Conservation (phyloP, 164 flowering plant species). For the Tetracentron sinense region DNA sequence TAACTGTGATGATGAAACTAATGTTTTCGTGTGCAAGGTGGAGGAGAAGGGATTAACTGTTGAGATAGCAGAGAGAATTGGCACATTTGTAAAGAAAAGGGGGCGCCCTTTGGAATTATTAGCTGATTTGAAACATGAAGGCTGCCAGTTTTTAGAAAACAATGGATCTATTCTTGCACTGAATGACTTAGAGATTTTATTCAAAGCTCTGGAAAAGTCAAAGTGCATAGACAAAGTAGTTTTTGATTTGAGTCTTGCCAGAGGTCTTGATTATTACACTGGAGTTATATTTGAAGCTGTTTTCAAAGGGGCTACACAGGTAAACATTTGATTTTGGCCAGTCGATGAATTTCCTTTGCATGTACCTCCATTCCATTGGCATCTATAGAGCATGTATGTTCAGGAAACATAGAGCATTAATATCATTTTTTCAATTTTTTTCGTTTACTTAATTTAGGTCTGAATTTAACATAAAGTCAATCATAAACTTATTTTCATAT, state of each 20-base stretch:
- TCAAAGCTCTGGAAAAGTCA: conserved; percentile 67
- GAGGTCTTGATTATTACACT: conserved; percentile 98
- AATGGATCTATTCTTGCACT: conserved; percentile 53
- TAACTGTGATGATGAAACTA: not conserved
- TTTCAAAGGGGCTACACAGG: conserved; percentile 86
- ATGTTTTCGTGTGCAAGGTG: conserved; percentile 36
- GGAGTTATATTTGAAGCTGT: conserved; percentile 97
- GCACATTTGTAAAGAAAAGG: conserved; percentile 73
- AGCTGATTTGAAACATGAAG: conserved; percentile 57
- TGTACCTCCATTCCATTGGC: not conserved
- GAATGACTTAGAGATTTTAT: conserved; percentile 74
- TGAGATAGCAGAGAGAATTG: conserved; percentile 79
- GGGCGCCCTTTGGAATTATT: conserved; percentile 71
- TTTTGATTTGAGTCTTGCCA: conserved; percentile 95
- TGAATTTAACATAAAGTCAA: too few species aligned
- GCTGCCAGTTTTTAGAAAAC: conserved; percentile 58
- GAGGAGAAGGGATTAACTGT: conserved; percentile 75
- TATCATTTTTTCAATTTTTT: too few species aligned
- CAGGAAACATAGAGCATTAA: not conserved
- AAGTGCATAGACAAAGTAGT: conserved; percentile 66
- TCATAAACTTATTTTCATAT: too few species aligned
- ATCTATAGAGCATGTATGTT: not conserved
- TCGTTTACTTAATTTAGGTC: too few species aligned
- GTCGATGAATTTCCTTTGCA: not conserved
- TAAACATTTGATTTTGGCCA: conserved; percentile 16